A percentile compares a stretch with the other conserved stretches of the same genome.
phyloP scores from a whole-genome alignment of 495 filamentous ascomycete species.

The Aspergillus incahuasiensis region DNA sequence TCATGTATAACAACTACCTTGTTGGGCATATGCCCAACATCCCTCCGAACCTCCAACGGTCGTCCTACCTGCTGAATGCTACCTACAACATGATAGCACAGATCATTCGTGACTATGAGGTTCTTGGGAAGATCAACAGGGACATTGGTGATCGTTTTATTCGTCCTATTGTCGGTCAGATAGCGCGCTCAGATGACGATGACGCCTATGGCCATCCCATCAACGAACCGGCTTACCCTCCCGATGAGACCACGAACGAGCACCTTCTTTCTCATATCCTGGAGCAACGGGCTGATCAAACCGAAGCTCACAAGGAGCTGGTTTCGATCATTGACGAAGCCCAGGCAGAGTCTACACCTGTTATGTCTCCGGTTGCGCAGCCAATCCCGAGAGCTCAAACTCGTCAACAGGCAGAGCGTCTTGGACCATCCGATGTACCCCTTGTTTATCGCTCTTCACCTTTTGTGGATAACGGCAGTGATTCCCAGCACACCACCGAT shows the following conservation, averaged over 20 bases:
- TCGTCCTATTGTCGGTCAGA: slow-evolving; percentile 13
- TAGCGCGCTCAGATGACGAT: background rate
- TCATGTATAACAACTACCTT: slow-evolving; percentile 4
- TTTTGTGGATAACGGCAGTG: background rate
- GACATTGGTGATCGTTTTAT: slow-evolving; percentile 17
- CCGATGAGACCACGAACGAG: background rate
- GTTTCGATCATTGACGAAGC: background rate
- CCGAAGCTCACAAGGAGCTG: background rate
- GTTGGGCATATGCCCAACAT: background rate
- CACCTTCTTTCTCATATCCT: no score
- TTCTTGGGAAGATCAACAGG: background rate
- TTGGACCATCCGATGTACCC: background rate
- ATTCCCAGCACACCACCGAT: background rate
- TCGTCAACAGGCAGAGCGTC: background rate
- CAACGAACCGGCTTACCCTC: background rate
- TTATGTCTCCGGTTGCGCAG: no score
- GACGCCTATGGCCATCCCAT: background rate
- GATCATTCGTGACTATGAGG: slow-evolving; percentile 19
- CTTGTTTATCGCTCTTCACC: background rate
- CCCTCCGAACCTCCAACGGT: slow-evolving; percentile 10
- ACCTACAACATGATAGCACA: slow-evolving; percentile 21
- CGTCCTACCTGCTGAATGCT: slow-evolving; percentile 9
- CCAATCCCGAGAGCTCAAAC: background rate
- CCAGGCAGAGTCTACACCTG: background rate
- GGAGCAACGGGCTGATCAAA: background rate